Base-by-base conservation (phyloP, 306 rosid species). In the Gleditsia sinensis region DNA sequence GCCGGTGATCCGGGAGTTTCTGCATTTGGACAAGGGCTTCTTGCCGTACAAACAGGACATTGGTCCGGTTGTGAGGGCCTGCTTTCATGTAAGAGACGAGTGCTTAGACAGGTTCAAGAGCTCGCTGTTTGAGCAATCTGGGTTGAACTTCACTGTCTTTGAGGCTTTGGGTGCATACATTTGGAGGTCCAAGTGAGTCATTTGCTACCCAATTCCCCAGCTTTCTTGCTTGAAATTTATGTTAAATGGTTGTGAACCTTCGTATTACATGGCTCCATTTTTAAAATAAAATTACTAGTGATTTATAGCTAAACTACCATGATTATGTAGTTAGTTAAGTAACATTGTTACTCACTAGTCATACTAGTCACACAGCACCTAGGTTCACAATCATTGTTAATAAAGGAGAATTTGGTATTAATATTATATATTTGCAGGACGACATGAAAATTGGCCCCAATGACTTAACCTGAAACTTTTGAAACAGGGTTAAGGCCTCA, bases 121-220 rank as follows among this genome's bases (percentile, higher is more conserved):
- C 4, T 45, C 30, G 42, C 69, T 91, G 71, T 71, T 84, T 37
- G 75, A 89, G 5, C 84, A 75, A 28, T 86, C 80, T 37, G 94
- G 92, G 13, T 53, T 83, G 33, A 85, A 75, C 12, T 94, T 91
- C 72, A 94, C 97, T 49, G 85, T 94, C 24, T 91, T 94, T 72
- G 98, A 94, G 75, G 94, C 94, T 53, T 78, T 94, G 12, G 92
- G 91, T 12, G 97, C 98, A 12, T 94, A 79, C 81, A 82, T 94
- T 67, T 94, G 97, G 98, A 86, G 94, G 9, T 91, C 94, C 81
- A 94, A 94, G 97, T 91, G 78, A 81, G 93, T 83, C 68, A n/a
- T 9, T 6, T n/a, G 5, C 3, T 17, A 6, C 62, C 19, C 7
- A 37, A 39, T 33, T 1, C 21, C 71, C 21, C 71, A n/a, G 13